These are phyloP conservation scores for Malus domestica DNA, from an alignment of 306 rosid genomes.

Conservation along the genomic window DNA sequence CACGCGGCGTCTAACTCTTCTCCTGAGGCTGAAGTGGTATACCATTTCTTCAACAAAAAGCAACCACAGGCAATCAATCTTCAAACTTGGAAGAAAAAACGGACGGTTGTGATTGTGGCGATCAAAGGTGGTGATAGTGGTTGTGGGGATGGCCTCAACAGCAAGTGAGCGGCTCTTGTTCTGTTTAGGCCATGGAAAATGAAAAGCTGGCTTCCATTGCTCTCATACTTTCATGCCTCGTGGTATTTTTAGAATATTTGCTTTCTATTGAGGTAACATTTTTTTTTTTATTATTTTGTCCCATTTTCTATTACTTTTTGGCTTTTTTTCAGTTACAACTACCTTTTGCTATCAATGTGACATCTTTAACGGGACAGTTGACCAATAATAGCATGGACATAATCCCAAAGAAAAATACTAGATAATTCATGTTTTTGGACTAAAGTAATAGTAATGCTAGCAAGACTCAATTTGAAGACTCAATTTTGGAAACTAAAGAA, in stretches of 20 bases:
- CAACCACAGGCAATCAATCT: not conserved
- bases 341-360: slow-evolving; percentile 35
- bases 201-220: slow-evolving; percentile 22
- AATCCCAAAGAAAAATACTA: too few species aligned
- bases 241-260: slow-evolving; percentile 27
- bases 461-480: too few species aligned
- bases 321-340: slow-evolving; percentile 41
- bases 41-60: not conserved
- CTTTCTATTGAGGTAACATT: not conserved
- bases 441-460: too few species aligned
- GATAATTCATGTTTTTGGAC: too few species aligned
- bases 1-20: slow-evolving; percentile 38
- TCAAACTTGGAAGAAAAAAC: not conserved
- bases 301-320: not conserved
- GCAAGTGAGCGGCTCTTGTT: slow-evolving; percentile 25
- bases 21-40: slow-evolving; percentile 12
- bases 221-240: slow-evolving; percentile 22
- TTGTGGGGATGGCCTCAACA: slow-evolving; percentile 41
- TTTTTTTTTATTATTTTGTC: not conserved
- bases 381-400: slow-evolving; percentile 26
- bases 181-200: slow-evolving; percentile 52
- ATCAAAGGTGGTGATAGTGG: not conserved
- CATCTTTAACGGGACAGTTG: slow-evolving; percentile 64
- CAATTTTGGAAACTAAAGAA: too few species aligned
- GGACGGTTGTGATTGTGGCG: not conserved